Evolutionary conservation across 306 rosid species (phyloP).

Genomic region (Sesbania bispinosa): DNA sequence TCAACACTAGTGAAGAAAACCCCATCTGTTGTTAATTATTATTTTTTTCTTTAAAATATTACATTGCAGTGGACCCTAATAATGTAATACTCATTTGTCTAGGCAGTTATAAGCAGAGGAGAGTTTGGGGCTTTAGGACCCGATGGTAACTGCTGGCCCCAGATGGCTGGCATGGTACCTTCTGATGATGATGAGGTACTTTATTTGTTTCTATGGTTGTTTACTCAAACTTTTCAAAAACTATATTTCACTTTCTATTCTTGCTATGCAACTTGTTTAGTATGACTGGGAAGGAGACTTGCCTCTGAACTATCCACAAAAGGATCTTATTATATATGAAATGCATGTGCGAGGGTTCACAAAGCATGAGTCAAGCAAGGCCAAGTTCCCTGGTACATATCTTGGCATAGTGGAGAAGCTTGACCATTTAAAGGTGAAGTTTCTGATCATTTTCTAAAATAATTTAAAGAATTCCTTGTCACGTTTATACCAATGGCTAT

Average conservation of each 20-base stretch:
- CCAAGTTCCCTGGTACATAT: constrained; percentile 85
- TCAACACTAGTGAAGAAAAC: background rate
- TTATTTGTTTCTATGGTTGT: constrained; percentile 5
- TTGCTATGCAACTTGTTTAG: constrained; percentile 45
- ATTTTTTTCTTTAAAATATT: background rate
- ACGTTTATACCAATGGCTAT: background rate
- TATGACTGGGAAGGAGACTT: constrained; percentile 99
- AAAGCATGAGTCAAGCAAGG: constrained; percentile 75
- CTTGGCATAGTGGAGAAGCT: constrained; percentile 92
- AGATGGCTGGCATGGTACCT: constrained; percentile 86
- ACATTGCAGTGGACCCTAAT: constrained; percentile 13
- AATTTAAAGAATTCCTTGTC: constrained; percentile 1
- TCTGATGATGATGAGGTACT: constrained; percentile 53
- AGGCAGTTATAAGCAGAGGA: constrained; percentile 93
- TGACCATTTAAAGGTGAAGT: constrained; percentile 78
- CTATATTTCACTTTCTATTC: background rate
- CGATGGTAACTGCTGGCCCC: constrained; percentile 90
- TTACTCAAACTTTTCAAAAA: constrained; percentile 7
- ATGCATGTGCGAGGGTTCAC: constrained; percentile 96
- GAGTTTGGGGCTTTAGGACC: constrained; percentile 72
- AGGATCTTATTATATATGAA: constrained; percentile 87
- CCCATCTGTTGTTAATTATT: background rate
- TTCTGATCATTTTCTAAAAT: constrained; percentile 13
- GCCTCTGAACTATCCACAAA: constrained; percentile 70
- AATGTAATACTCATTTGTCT: constrained; percentile 39